Conservation (phyloP, 1,284 basidiomycete genomes). For the Puccinia polysora region DNA sequence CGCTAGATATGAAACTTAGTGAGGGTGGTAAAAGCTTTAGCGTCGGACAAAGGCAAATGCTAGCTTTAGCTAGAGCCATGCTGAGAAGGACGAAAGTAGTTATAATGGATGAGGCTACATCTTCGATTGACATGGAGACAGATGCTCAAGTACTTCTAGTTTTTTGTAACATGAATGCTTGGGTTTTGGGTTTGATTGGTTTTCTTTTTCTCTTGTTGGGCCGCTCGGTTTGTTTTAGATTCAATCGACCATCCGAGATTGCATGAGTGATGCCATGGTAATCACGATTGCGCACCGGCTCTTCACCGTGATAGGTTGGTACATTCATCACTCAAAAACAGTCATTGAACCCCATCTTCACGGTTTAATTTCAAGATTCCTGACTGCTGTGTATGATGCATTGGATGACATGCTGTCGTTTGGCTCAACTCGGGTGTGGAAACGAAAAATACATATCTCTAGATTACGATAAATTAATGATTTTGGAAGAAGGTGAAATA, state of each 20-base stretch:
- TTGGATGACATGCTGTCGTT: too few relatives aligned
- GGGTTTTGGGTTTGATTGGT: background rate
- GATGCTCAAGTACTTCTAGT: constrained; percentile 44
- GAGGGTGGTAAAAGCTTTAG: constrained; percentile 51
- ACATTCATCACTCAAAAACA: background rate
- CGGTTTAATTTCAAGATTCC: too few relatives aligned
- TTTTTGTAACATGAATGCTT: too few relatives aligned
- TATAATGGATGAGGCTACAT: constrained; percentile 52
- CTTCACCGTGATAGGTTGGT: constrained; percentile 37
- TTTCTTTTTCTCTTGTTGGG: background rate
- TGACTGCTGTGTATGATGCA: too few relatives aligned
- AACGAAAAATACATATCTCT: constrained; percentile 2
- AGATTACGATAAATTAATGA: constrained; percentile 50
- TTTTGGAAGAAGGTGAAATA: constrained; percentile 50
- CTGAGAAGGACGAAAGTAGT: constrained; percentile 49
- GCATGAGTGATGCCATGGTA: constrained; percentile 33
- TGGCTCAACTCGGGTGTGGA: too few relatives aligned
- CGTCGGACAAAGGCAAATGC: constrained; percentile 51
- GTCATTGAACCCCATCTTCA: background rate
- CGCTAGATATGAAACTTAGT: constrained; percentile 36
- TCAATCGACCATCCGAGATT: constrained; percentile 35
- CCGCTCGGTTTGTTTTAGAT: constrained; percentile 22
- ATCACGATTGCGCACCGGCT: constrained; percentile 41
- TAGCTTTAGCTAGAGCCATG: constrained; percentile 51
- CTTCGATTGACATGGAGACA: constrained; percentile 48